A percentile compares a stretch with the other conserved stretches of the same genome.
phyloP scores from a whole-genome alignment of 2,329 filamentous ascomycete species.

The Colletotrichum tropicicola region DNA sequence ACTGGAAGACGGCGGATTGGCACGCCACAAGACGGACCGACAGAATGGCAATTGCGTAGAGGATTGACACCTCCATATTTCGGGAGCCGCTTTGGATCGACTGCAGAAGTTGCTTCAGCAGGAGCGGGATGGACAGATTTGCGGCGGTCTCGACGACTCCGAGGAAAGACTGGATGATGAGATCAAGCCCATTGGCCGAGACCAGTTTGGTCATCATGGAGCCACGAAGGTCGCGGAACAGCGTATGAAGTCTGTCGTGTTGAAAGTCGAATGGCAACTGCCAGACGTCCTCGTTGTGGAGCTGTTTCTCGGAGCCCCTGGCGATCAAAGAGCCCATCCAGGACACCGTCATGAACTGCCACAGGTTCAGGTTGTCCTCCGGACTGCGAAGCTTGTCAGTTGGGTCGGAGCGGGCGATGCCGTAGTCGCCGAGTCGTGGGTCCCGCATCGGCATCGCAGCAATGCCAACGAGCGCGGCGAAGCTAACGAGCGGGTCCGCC shows the following conservation, averaged over 20 bases:
- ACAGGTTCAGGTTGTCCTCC: constrained; percentile 81
- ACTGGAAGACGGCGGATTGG: constrained; percentile 73
- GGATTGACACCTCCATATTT: constrained; percentile 65
- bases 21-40: constrained; percentile 66
- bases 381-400: constrained; percentile 71
- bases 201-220: constrained; percentile 76
- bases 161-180: constrained; percentile 73
- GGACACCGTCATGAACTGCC: constrained; percentile 85
- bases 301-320: constrained; percentile 69
- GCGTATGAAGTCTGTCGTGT: constrained; percentile 76
- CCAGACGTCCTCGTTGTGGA: constrained; percentile 87
- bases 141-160: constrained; percentile 68
- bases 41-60: constrained; percentile 72
- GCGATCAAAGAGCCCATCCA: constrained; percentile 83
- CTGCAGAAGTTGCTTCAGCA: constrained; percentile 76
- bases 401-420: constrained; percentile 69
- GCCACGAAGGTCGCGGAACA: constrained; percentile 77
- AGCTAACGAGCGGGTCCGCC: constrained; percentile 33
- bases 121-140: constrained; percentile 69
- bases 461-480: constrained; percentile 41
- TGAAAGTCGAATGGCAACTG: constrained; percentile 82
- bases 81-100: constrained; percentile 66
- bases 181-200: constrained; percentile 80
- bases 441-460: constrained; percentile 77
- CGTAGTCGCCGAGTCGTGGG: constrained; percentile 57